Evolutionary conservation across 2,329 filamentous ascomycete species (phyloP).

Genomic region (Apiospora pterosperma): DNA sequence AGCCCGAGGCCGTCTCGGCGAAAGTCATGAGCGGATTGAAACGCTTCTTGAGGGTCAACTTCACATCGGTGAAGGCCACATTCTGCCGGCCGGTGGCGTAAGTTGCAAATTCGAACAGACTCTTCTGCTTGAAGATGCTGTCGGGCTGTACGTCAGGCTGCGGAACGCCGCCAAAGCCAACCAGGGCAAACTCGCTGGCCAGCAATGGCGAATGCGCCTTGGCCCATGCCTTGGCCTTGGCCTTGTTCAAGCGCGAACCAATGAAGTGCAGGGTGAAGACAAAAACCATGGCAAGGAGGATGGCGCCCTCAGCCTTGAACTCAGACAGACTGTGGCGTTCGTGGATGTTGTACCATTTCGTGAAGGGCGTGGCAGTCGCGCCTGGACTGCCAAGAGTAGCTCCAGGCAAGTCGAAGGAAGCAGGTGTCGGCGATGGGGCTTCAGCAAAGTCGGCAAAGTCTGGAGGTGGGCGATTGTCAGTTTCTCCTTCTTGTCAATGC

Average conservation of each 20-base stretch:
- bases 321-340: slow-evolving; percentile 81
- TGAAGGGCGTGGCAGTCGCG: slow-evolving; percentile 63
- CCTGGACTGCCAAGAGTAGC: slow-evolving; percentile 41
- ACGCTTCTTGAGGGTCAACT: slow-evolving; percentile 76
- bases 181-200: slow-evolving; percentile 77
- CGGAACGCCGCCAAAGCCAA: slow-evolving; percentile 69
- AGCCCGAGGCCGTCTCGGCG: slow-evolving; percentile 65
- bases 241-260: slow-evolving; percentile 76
- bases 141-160: slow-evolving; percentile 47
- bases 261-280: slow-evolving; percentile 77
- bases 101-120: slow-evolving; percentile 77
- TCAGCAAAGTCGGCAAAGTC: slow-evolving; percentile 94
- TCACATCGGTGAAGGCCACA: slow-evolving; percentile 84
- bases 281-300: slow-evolving; percentile 71
- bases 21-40: slow-evolving; percentile 70
- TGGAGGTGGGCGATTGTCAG: slow-evolving; percentile 32
- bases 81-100: slow-evolving; percentile 94
- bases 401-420: slow-evolving; percentile 45
- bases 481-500: slow-evolving; percentile 4
- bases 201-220: slow-evolving; percentile 69
- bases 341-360: slow-evolving; percentile 95
- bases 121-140: slow-evolving; percentile 76
- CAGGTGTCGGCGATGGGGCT: slow-evolving; percentile 63
- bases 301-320: slow-evolving; percentile 83
- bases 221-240: slow-evolving; percentile 78